Conservation (phyloP, 768 basidiomycete genomes). For the Podaxis sp. region DNA sequence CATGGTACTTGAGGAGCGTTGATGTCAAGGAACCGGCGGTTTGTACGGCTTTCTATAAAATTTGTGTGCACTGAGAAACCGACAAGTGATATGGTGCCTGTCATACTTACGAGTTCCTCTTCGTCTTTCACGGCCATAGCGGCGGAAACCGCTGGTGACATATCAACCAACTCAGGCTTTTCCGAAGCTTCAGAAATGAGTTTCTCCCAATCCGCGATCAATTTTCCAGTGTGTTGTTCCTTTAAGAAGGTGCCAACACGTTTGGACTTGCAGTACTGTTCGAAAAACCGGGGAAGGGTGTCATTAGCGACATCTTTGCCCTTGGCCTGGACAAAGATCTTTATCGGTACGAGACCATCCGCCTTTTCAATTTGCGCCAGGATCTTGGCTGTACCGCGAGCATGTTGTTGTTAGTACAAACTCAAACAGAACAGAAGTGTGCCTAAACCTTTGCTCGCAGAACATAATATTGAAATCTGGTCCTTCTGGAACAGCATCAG, state of each 20-base stretch:
- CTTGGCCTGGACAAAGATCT: constrained; percentile 77
- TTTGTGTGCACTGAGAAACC: neutral
- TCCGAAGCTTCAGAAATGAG: constrained; percentile 49
- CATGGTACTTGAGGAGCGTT: constrained; percentile 81
- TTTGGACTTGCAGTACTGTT: constrained; percentile 55
- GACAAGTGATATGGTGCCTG: neutral
- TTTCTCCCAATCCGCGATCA: constrained; percentile 83
- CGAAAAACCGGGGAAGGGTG: constrained; percentile 66
- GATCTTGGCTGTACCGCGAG: constrained; percentile 65
- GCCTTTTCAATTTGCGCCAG: constrained; percentile 72
- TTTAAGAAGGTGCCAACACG: constrained; percentile 78
- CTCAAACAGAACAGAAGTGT: neutral
- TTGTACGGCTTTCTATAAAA: constrained; percentile 68
- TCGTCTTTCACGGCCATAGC: constrained; percentile 88
- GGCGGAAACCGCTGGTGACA: constrained; percentile 69
- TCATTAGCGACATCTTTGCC: constrained; percentile 76
- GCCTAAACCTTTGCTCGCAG: constrained; percentile 77
- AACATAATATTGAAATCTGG: constrained; percentile 78
- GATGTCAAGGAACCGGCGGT: constrained; percentile 78
- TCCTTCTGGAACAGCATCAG: constrained; percentile 80
- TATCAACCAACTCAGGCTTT: constrained; percentile 78
- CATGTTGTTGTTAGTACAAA: constrained; percentile 8
- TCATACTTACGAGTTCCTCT: constrained; percentile 75
- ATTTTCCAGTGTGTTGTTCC: constrained; percentile 82
- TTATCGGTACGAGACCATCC: constrained; percentile 58